Base-by-base conservation (phyloP, 352 stramenopile species). In the Bremia lactucae region DNA sequence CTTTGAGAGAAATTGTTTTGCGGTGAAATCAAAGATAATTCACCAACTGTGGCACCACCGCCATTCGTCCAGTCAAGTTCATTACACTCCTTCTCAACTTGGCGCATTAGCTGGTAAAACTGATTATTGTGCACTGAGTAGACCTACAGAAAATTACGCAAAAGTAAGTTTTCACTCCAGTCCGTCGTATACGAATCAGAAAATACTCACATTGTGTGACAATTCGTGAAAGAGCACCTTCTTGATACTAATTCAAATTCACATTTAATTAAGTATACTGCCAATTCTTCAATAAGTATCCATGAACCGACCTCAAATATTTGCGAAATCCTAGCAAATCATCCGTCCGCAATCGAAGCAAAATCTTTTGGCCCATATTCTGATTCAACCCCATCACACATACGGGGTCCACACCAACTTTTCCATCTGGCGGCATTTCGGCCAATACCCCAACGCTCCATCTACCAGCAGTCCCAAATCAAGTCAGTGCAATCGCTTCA, bases 161-260 rank as follows among this genome's bases (percentile, higher is more conserved):
- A n/a, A n/a, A n/a, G n/a, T n/a, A n/a, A n/a, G n/a, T n/a, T n/a
- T n/a, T n/a, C n/a, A n/a, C n/a, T n/a, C n/a, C n/a, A n/a, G n/a
- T n/a, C n/a, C n/a, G n/a, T n/a, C n/a, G 4, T 33, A 15, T 16
- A 2, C 28, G 15, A 13, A 22, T 14, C 10, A 35, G 11, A 16
- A 10, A 1, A 9, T 14, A 31, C 64, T 54, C 65, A 95, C 87
- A 50, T 97, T 97, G 61, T 97, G 92, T 3, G 87, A 73, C 21
- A 97, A 73, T 52, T 97, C 92, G 63, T 97, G 92, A 38, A 81
- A 97, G 1, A 97, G 58, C 11, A 96, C 88, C 56, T 97, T 95
- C 49, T 88, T 87, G 59, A 97, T 93, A 36, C 66, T 94, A 36
- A 13, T 14, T 6, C 28, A 33, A 35, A 25, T 20, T n/a, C n/a